Evolutionary conservation across 2,329 filamentous ascomycete genomes (phyloP), one percentile per base, ranked within the genome.

Genomic region (Samsoniella hepiali): DNA sequence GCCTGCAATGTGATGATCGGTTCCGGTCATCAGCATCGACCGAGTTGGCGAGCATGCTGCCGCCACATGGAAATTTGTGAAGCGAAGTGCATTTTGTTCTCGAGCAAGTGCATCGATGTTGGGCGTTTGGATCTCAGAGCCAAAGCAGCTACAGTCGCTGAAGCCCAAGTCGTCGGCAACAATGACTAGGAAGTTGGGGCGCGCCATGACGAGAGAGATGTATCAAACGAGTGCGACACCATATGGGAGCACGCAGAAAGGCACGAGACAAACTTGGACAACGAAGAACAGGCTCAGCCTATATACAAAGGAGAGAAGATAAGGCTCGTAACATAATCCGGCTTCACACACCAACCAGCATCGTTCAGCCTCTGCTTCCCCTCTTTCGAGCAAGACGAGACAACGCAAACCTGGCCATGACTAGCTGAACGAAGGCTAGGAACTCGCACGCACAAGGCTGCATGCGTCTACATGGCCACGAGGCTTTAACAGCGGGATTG

Each of bases 51-150:
- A 88, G 73, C 85, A 89, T 58, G 86, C 86, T 2, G 85, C 83
- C 0, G 87, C 86, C 1, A 85, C 83, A 69, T 89, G 86, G 72
- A 87, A 88, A 68, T 88, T 83, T 0, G 85, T 88, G 69, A 88
- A 86, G 5, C 85, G 81, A 27, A 88, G 72, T 36, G 85, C 81
- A 62, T 72, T 72, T 10, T 66, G 67, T 53, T 72, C 70, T 15
- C 77, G 74, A 3, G 82, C 79, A 1, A 74, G 66, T 22, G 58
- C 64, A 44, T 73, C 68, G 17, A 75, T 69, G 10, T 72, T 68
- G 6, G 74, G 72, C 0, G 74, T 75, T 17, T 67, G 57, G 55
- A 75, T 75, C 60, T 75, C 74, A n/a, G 68, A 69, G 59, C 73
- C 72, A 47, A 70, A 75, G 58, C 69, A 70, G 9, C 68, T 67